Evolutionary conservation across 371 early-diverging fungal species (phyloP).

Genomic region (Batkoa obscura): DNA sequence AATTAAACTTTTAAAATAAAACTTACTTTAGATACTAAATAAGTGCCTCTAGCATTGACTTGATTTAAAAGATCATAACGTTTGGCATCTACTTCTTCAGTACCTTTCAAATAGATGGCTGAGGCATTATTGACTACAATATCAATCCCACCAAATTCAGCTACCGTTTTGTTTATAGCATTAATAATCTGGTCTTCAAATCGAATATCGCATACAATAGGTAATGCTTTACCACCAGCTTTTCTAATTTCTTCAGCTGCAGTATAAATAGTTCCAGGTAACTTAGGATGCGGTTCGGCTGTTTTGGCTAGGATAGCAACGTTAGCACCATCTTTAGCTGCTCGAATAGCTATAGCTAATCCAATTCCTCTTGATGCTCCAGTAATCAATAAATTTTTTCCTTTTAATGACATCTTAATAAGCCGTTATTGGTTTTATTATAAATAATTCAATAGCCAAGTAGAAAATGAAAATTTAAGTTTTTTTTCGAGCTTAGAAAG

Average conservation of each 20-base stretch:
- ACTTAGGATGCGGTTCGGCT: slow-evolving; percentile 40
- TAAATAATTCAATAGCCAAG: too few species aligned
- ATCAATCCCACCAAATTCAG: slow-evolving; percentile 51
- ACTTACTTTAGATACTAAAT: slow-evolving; percentile 49
- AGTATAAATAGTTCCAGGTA: slow-evolving; percentile 17
- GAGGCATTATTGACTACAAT: slow-evolving; percentile 58
- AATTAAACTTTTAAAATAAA: slow-evolving; percentile 15
- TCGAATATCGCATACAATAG: slow-evolving; percentile 62
- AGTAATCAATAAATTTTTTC: slow-evolving; percentile 49
- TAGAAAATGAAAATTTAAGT: too few species aligned
- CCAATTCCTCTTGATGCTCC: slow-evolving; percentile 60
- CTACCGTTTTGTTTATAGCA: slow-evolving; percentile 42
- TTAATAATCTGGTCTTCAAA: slow-evolving; percentile 41
- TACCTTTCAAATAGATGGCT: slow-evolving; percentile 48
- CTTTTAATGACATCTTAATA: slow-evolving; percentile 17
- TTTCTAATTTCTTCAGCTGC: slow-evolving; percentile 48
- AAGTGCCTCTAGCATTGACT: slow-evolving; percentile 65
- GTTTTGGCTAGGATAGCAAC: slow-evolving; percentile 66
- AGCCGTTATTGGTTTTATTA: too few species aligned
- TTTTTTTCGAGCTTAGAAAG: too few species aligned
- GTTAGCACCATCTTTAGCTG: slow-evolving; percentile 43
- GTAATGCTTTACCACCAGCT: slow-evolving; percentile 54
- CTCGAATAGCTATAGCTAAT: slow-evolving; percentile 43
- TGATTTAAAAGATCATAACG: slow-evolving; percentile 61
- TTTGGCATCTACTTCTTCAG: slow-evolving; percentile 33